phyloP scores from a whole-genome alignment of 805 yeast genomes.

The Candida sanyiensis region DNA sequence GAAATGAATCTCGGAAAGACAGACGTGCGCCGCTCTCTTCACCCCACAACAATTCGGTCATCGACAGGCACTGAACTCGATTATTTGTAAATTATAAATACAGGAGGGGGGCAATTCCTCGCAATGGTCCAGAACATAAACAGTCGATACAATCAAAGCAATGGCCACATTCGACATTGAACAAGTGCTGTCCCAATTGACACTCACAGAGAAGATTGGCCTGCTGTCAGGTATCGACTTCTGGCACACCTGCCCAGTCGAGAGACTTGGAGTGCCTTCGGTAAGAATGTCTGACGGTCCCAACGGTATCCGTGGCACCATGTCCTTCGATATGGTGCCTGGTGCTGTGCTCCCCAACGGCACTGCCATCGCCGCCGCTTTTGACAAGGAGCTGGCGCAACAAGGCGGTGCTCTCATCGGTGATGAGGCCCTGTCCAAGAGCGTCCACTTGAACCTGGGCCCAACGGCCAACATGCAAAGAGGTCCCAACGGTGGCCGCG shows the following conservation, averaged over 20 bases:
- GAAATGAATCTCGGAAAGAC: no score
- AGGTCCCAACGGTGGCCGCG: slow-evolving; percentile 56
- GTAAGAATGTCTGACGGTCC: slow-evolving; percentile 55
- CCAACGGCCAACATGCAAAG: slow-evolving; percentile 51
- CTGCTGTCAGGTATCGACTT: slow-evolving; percentile 40
- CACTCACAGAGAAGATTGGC: slow-evolving; percentile 24
- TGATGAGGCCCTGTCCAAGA: slow-evolving; percentile 47
- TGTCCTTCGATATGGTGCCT: slow-evolving; percentile 45
- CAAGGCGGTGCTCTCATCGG: slow-evolving; percentile 50
- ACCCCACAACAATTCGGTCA: no score
- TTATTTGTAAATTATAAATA: no score
- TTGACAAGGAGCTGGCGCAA: slow-evolving; percentile 42
- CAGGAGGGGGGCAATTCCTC: no score
- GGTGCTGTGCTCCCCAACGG: slow-evolving; percentile 56
- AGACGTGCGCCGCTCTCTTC: no score
- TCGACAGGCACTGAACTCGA: no score
- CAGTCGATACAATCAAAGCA: no score
- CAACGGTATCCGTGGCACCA: slow-evolving; percentile 57
- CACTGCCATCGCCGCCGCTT: slow-evolving; percentile 53
- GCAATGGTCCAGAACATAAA: no score
- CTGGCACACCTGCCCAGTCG: slow-evolving; percentile 45
- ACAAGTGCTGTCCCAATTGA: slow-evolving; percentile 15
- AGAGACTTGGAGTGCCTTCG: slow-evolving; percentile 38
- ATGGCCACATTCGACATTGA: slow-evolving; percentile 25
- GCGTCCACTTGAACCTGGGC: slow-evolving; percentile 45